A percentile compares a stretch with the other conserved stretches of the same genome.
phyloP scores from a whole-genome alignment of 495 filamentous ascomycete genomes.

The Haplographium delicatum region DNA sequence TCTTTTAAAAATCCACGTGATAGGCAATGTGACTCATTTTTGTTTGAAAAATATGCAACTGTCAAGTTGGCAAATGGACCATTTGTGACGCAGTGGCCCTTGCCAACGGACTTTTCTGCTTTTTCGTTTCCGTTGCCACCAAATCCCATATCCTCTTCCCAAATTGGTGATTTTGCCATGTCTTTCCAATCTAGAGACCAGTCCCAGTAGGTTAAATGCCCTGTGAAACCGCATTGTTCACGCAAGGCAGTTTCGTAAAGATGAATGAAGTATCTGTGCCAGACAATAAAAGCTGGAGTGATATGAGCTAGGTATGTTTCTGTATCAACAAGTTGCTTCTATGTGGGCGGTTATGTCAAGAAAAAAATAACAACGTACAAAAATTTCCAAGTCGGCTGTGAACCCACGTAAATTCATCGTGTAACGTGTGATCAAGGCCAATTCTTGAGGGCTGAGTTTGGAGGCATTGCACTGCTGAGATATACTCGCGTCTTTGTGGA shows the following conservation, averaged over 20 bases:
- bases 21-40: conserved; percentile 22
- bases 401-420: conserved; percentile 12
- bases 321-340: not conserved
- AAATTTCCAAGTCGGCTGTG: not conserved
- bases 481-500: not conserved
- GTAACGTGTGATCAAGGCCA: not conserved
- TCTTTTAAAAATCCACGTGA: conserved; percentile 19
- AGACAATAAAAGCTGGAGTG: conserved; percentile 46
- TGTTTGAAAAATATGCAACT: not conserved
- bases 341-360: not conserved
- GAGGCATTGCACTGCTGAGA: conserved; percentile 8
- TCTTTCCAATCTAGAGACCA: conserved; percentile 9
- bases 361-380: not conserved
- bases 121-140: conserved; percentile 7
- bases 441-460: not conserved
- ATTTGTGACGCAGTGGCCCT: conserved; percentile 19
- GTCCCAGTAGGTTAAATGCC: conserved; percentile 26
- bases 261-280: conserved; percentile 67
- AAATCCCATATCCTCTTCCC: not conserved
- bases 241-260: conserved; percentile 62
- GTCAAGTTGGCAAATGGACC: conserved; percentile 24
- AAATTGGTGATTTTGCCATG: conserved; percentile 3
- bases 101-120: not conserved
- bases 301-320: not conserved
- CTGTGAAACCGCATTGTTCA: conserved; percentile 64